phyloP scores from a whole-genome alignment of 345 rosid species.

The Euphorbia pulcherrima region DNA sequence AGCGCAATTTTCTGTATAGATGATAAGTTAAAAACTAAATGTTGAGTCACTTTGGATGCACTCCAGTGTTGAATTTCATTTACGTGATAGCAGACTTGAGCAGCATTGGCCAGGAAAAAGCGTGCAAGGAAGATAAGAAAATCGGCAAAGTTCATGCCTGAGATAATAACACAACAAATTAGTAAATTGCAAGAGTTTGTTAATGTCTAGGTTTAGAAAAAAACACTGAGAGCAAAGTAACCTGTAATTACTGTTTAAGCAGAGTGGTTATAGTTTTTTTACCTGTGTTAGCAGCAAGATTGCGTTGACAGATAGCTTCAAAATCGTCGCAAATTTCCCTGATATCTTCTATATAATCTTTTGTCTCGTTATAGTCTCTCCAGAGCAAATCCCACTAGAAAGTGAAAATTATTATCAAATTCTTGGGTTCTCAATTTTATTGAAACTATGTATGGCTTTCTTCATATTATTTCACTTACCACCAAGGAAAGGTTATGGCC shows the following conservation, averaged over 20 bases:
- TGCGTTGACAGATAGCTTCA: conserved; percentile 82
- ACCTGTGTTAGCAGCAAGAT: conserved; percentile 98
- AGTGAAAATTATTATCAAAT: conserved; percentile 14
- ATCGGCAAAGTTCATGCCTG: conserved; percentile 87
- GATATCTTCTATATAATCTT: conserved; percentile 80
- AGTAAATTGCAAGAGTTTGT: neutral
- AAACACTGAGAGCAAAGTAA: neutral
- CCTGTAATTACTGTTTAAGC: neutral
- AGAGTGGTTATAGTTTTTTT: neutral
- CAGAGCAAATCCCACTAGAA: conserved; percentile 76
- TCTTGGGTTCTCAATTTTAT: conserved; percentile 1
- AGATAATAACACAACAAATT: neutral
- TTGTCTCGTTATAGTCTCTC: conserved; percentile 75
- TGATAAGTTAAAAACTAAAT: conserved; percentile 48
- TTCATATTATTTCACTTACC: conserved; percentile 17
- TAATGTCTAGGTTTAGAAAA: neutral
- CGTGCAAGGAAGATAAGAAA: conserved; percentile 59
- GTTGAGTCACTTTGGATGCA: conserved; percentile 36
- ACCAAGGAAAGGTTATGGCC: conserved; percentile 77
- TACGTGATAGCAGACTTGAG: conserved; percentile 27
- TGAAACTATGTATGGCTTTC: conserved; percentile 11
- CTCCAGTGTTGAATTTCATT: conserved; percentile 23
- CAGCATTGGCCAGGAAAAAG: conserved; percentile 53
- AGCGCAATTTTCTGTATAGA: conserved; percentile 38
- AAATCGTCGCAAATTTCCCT: conserved; percentile 86